Evolutionary conservation across 805 yeast species (phyloP).

Genomic region (Metschnikowia shivogae): DNA sequence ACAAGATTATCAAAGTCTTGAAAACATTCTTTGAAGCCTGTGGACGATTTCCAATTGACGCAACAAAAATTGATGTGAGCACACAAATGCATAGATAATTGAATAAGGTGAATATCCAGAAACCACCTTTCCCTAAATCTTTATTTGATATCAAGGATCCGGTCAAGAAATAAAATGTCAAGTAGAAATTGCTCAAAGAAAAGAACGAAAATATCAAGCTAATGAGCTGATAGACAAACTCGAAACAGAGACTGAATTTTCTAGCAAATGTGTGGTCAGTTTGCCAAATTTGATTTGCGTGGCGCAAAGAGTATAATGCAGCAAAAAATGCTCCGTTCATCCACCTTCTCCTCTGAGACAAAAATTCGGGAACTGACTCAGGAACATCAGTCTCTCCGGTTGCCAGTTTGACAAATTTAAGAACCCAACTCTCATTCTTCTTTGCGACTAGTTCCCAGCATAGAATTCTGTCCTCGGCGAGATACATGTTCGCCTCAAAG

Average conservation of each 20-base stretch:
- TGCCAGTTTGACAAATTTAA: slow-evolving; percentile 28
- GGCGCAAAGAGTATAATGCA: slow-evolving; percentile 24
- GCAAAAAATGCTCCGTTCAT: slow-evolving; percentile 30
- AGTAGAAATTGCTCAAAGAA: slow-evolving; percentile 26
- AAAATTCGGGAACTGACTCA: slow-evolving; percentile 24
- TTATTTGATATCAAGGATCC: slow-evolving; percentile 49
- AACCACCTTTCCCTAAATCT: slow-evolving; percentile 65
- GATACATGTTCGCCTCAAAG: slow-evolving; percentile 71
- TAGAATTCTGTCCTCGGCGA: slow-evolving; percentile 28
- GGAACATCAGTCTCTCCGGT: slow-evolving; percentile 31
- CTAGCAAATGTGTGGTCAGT: slow-evolving; percentile 22
- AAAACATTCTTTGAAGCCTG: slow-evolving; percentile 88
- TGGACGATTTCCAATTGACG: slow-evolving; percentile 96
- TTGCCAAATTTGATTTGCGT: slow-evolving; percentile 23
- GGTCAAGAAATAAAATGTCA: slow-evolving; percentile 26
- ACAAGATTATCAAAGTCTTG: slow-evolving; percentile 62
- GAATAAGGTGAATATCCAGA: slow-evolving; percentile 77
- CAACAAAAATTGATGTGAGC: slow-evolving; percentile 81
- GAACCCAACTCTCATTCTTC: slow-evolving; percentile 25
- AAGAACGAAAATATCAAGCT: slow-evolving; percentile 23
- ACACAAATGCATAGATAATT: slow-evolving; percentile 81
- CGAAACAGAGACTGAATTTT: slow-evolving; percentile 24
- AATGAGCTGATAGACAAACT: slow-evolving; percentile 23
- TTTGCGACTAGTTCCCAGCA: slow-evolving; percentile 30
- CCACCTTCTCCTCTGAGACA: slow-evolving; percentile 29